Percentiles rank a stretch among this genome's conserved stretches.
These are phyloP conservation scores for Metarhizium anisopliae DNA, from an alignment of 2,329 filamentous ascomycete genomes.

Conservation along the genomic window DNA sequence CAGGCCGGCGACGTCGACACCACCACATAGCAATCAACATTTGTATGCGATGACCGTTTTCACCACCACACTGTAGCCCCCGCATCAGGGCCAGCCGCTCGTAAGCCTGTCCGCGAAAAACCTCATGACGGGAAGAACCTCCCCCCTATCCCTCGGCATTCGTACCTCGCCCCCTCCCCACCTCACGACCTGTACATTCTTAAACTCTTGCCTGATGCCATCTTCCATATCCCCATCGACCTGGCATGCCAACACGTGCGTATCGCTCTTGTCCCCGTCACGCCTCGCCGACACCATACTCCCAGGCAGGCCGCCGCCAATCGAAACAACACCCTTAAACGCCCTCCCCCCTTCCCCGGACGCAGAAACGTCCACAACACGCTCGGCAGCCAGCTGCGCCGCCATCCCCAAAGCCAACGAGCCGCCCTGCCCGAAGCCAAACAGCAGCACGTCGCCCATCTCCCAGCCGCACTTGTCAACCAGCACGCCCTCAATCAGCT, in stretches of 20 bases:
- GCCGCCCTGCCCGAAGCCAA: conserved; percentile 61
- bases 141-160: conserved; percentile 76
- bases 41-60: no score
- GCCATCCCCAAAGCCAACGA: conserved; percentile 51
- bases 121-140: conserved; percentile 86
- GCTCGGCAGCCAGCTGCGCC: conserved; percentile 24
- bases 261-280: conserved; percentile 45
- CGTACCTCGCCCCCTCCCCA: conserved; percentile 65
- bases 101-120: conserved; percentile 61
- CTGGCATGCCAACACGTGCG: conserved; percentile 52
- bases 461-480: conserved; percentile 51
- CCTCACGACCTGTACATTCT: conserved; percentile 55
- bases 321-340: conserved; percentile 51
- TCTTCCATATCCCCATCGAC: conserved; percentile 55
- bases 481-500: conserved; percentile 42
- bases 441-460: conserved; percentile 49
- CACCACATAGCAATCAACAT: background rate
- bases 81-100: conserved; percentile 10
- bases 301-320: conserved; percentile 50
- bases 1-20: conserved; percentile 36
- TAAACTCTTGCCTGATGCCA: conserved; percentile 57
- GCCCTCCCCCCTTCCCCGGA: conserved; percentile 7
- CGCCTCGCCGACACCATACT: conserved; percentile 40
- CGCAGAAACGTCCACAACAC: conserved; percentile 24
- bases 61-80: background rate